Evolutionary conservation across 495 filamentous ascomycete species (phyloP).

Genomic region (Penicillium arizonense): DNA sequence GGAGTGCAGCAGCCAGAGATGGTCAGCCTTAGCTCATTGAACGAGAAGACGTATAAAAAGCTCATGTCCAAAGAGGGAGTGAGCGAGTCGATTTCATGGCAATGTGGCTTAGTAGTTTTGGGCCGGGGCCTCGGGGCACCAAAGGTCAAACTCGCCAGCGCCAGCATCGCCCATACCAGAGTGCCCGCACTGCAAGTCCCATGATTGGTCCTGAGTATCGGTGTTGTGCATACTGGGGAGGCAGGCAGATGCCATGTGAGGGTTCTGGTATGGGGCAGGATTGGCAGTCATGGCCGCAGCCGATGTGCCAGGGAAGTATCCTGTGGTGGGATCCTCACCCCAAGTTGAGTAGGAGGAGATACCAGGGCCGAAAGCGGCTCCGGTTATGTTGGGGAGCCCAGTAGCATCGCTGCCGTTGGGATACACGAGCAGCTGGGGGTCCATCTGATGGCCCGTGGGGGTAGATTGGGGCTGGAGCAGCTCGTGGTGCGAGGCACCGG

Average conservation of each 20-base stretch:
- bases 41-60: not conserved
- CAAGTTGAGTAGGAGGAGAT: constrained; percentile 5
- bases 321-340: not conserved
- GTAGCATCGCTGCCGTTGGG: constrained; percentile 22
- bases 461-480: constrained; percentile 42
- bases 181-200: constrained; percentile 4
- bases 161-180: not conserved
- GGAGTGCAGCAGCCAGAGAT: not conserved
- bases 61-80: not conserved
- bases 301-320: constrained; percentile 2
- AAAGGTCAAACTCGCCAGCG: constrained; percentile 7
- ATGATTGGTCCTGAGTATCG: constrained; percentile 5
- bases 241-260: not conserved
- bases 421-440: constrained; percentile 39
- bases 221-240: constrained; percentile 8
- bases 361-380: not conserved
- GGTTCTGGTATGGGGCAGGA: constrained; percentile 4
- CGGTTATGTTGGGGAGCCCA: not conserved
- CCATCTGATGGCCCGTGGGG: constrained; percentile 34
- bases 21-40: constrained; percentile 5
- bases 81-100: not conserved
- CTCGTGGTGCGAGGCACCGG: constrained; percentile 54
- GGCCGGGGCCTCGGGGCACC: constrained; percentile 2
- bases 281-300: constrained; percentile 1
- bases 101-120: not conserved